Evolutionary conservation across 164 flowering plant genomes (phyloP).

Genomic region (Nelumbo lutea): DNA sequence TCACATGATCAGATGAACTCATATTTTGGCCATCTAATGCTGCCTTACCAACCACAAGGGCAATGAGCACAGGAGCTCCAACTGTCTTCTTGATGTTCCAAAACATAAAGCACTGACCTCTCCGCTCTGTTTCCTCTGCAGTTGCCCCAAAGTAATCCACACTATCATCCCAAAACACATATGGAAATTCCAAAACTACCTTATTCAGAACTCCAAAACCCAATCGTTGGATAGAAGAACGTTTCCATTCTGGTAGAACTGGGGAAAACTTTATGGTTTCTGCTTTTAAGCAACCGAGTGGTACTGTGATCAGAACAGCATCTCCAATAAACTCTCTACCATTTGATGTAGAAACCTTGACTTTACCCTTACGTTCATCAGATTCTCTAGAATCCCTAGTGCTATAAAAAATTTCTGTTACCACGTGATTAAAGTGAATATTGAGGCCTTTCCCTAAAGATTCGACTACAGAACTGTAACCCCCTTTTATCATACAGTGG

Average conservation of each 20-base stretch:
- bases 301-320: slow-evolving; percentile 85
- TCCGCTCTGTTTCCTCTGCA: slow-evolving; percentile 69
- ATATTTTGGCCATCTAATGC: slow-evolving; percentile 68
- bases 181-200: slow-evolving; percentile 82
- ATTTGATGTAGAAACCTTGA: slow-evolving; percentile 67
- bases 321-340: slow-evolving; percentile 80
- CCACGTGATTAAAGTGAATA: slow-evolving; percentile 72
- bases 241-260: slow-evolving; percentile 83
- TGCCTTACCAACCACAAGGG: slow-evolving; percentile 94
- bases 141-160: slow-evolving; percentile 99
- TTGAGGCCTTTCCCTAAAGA: slow-evolving; percentile 68
- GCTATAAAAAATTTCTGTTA: slow-evolving; percentile 57
- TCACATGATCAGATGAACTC: slow-evolving; percentile 71
- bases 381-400: slow-evolving; percentile 18
- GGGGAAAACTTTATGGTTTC: slow-evolving; percentile 80
- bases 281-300: slow-evolving; percentile 96
- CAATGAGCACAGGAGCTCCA: slow-evolving; percentile 96
- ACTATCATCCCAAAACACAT: slow-evolving; percentile 94
- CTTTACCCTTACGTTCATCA: slow-evolving; percentile 30
- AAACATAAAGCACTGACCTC: slow-evolving; percentile 98
- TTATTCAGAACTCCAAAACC: slow-evolving; percentile 98
- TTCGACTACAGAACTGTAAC: slow-evolving; percentile 84
- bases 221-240: slow-evolving; percentile 68
- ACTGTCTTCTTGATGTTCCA: slow-evolving; percentile 96
- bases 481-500: slow-evolving; percentile 99